Percentiles rank a stretch among this genome's conserved stretches.
Evolutionary conservation across 2,329 filamentous ascomycete species (phyloP).

Genomic region (Alternaria dauci): DNA sequence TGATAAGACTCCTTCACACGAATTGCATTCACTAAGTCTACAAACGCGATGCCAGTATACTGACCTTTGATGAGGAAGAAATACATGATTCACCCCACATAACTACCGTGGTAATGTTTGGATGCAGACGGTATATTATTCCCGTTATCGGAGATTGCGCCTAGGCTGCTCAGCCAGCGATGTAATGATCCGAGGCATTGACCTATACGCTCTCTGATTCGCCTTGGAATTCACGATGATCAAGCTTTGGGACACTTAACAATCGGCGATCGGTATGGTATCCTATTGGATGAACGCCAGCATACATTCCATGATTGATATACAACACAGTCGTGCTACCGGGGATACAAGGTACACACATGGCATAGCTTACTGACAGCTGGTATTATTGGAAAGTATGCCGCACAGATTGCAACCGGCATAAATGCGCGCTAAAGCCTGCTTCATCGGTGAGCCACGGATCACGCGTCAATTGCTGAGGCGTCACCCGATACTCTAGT

Average conservation of each 20-base stretch:
- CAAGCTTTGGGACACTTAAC: background rate
- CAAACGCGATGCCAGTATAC: background rate
- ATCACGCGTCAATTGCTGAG: background rate
- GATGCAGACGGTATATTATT: background rate
- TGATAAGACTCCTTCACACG: background rate
- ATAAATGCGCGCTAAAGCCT: background rate
- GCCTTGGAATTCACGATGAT: background rate
- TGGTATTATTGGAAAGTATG: background rate
- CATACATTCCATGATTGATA: background rate
- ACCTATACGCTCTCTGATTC: background rate
- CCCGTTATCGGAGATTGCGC: background rate
- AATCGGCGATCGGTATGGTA: background rate
- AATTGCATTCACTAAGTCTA: background rate
- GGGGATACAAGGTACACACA: background rate
- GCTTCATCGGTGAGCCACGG: conserved; percentile 1
- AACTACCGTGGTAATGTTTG: background rate
- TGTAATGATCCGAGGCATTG: background rate
- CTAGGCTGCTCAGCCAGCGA: background rate
- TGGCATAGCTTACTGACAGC: background rate
- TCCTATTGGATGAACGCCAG: background rate
- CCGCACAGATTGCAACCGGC: background rate
- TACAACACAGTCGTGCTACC: background rate
- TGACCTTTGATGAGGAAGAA: background rate
- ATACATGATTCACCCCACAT: background rate
- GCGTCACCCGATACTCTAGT: background rate